Conservation (phyloP, 495 filamentous ascomycete genomes). For the Annulohypoxylon moriforme region DNA sequence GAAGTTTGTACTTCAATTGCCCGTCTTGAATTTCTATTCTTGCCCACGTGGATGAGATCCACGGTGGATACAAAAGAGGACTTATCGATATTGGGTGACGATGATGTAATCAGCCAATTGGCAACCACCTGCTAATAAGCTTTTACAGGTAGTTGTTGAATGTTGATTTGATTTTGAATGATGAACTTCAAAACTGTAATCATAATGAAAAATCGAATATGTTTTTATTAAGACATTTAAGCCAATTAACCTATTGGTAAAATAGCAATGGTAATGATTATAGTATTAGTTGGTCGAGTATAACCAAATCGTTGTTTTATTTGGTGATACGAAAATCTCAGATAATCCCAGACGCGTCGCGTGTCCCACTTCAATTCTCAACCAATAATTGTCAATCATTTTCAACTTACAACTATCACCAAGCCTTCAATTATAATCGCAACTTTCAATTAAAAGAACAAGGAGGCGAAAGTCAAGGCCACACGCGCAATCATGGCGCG, state of each 20-base stretch:
- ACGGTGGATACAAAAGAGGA: not conserved
- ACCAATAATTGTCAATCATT: not conserved
- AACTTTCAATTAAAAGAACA: not conserved
- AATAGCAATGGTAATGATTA: no score
- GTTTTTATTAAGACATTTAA: no score
- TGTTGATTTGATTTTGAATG: conserved; percentile 1
- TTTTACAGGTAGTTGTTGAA: no score
- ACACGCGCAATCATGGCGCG: conserved; percentile 49
- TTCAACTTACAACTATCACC: not conserved
- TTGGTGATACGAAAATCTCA: conserved; percentile 13
- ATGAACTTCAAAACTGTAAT: not conserved
- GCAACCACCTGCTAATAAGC: conserved; percentile 7
- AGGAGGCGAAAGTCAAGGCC: not conserved
- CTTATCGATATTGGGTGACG: not conserved
- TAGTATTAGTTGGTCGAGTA: not conserved
- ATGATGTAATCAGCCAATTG: conserved; percentile 15
- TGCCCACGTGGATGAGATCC: not conserved
- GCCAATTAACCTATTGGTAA: no score
- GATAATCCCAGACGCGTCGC: conserved; percentile 38
- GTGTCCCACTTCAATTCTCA: conserved; percentile 32
- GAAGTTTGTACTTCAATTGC: not conserved
- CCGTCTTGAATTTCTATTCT: not conserved
- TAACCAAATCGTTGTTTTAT: not conserved
- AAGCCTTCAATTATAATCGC: not conserved
- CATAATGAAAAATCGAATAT: not conserved